These are phyloP conservation scores for Fusarium camptoceras DNA, from an alignment of 2,329 filamentous ascomycete genomes.

Conservation along the genomic window DNA sequence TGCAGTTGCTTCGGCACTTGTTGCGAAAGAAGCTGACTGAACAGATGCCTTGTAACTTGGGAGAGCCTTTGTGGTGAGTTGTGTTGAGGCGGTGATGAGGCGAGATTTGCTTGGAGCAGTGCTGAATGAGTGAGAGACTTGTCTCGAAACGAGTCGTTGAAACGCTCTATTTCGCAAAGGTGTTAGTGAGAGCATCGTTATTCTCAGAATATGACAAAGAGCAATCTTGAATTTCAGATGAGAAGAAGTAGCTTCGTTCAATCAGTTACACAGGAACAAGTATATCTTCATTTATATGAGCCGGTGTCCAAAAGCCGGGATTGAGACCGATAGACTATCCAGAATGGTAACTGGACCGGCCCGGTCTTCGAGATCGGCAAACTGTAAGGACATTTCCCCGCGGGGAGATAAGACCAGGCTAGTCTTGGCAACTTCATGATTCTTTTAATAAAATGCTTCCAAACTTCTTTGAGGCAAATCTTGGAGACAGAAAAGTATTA, in stretches of 20 bases:
- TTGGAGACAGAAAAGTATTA: not conserved
- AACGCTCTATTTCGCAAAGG: constrained; percentile 17
- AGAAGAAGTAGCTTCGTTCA: not conserved
- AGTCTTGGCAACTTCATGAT: not conserved
- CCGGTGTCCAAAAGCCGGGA: not conserved
- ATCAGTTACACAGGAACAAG: not conserved
- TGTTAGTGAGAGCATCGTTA: constrained; percentile 29
- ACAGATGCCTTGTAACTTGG: not conserved
- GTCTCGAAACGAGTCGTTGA: constrained; percentile 21
- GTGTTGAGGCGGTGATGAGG: constrained; percentile 6
- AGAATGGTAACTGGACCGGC: not conserved
- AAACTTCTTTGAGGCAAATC: not conserved
- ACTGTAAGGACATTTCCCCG: not conserved
- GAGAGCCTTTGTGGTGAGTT: not conserved
- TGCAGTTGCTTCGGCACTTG: constrained; percentile 28
- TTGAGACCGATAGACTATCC: not conserved
- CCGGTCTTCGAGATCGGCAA: constrained; percentile 3
- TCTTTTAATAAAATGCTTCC: not conserved
- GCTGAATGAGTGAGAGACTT: constrained; percentile 29
- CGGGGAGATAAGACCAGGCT: not conserved
- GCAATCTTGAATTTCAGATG: too few relatives aligned
- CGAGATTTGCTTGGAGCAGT: constrained; percentile 1
- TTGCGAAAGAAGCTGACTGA: constrained; percentile 35
- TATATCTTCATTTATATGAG: constrained; percentile 7
- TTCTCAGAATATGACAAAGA: not conserved